Evolutionary conservation across 371 early-diverging fungal species (phyloP).

Genomic region (Mucor sp.): DNA sequence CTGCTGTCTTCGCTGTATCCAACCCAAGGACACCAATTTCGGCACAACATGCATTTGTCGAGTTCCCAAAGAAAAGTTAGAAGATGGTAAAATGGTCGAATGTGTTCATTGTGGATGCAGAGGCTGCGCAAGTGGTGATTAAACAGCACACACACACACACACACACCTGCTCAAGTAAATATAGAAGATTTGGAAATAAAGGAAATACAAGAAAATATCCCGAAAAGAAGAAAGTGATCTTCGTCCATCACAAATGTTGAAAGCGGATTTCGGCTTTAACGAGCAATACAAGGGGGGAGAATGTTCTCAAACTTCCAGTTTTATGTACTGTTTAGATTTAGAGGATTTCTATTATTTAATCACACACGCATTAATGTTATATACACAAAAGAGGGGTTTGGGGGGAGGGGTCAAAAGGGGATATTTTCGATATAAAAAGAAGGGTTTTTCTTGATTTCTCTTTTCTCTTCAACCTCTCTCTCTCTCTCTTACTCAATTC

Average conservation of each 20-base stretch:
- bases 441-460: not conserved
- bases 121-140: conserved; percentile 68
- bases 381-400: not conserved
- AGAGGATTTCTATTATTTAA: conserved; percentile 5
- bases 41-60: conserved; percentile 98
- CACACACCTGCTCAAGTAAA: not conserved
- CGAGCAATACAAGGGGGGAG: conserved; percentile 11
- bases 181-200: conserved; percentile 6
- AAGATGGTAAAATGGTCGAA: conserved; percentile 88
- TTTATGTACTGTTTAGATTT: conserved; percentile 8
- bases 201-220: conserved; percentile 8
- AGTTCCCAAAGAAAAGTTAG: conserved; percentile 91
- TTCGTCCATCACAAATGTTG: not conserved
- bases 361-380: conserved; percentile 4
- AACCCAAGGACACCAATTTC: conserved; percentile 96
- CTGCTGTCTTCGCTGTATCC: conserved; percentile 97
- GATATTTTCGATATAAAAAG: not conserved
- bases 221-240: conserved; percentile 11
- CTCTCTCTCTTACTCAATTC: not conserved
- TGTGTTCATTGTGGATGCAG: conserved; percentile 96
- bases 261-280: conserved; percentile 8
- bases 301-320: conserved; percentile 26
- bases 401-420: not conserved
- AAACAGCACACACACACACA: conserved; percentile 1
- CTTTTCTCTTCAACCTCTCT: not conserved